Conservation (phyloP, 345 rosid species). For the Chamaenerion angustifolium region DNA sequence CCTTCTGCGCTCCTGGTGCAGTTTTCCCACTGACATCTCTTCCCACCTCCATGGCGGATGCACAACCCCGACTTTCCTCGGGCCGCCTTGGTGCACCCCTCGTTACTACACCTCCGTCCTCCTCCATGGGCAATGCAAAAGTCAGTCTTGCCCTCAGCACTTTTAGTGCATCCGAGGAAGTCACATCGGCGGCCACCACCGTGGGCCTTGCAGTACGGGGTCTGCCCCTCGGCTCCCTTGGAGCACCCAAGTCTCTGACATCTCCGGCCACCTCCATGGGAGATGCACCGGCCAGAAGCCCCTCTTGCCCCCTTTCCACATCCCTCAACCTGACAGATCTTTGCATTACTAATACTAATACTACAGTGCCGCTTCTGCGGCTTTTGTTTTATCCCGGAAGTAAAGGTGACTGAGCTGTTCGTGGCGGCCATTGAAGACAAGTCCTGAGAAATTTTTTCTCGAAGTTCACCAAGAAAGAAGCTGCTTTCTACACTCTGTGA, state of each 20-base stretch:
- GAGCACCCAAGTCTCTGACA: slow-evolving; percentile 85
- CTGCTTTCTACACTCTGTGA: slow-evolving; percentile 22
- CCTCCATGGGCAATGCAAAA: slow-evolving; percentile 99
- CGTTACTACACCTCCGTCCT: slow-evolving; percentile 78
- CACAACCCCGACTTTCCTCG: slow-evolving; percentile 95
- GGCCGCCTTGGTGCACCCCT: slow-evolving; percentile 80
- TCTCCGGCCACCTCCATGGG: slow-evolving; percentile 98
- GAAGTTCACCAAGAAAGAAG: slow-evolving; percentile 25
- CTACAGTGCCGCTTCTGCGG: slow-evolving; percentile 44
- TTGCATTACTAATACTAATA: slow-evolving; percentile 43
- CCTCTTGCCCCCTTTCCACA: slow-evolving; percentile 99
- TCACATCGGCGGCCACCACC: slow-evolving; percentile 99
- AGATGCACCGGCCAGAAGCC: slow-evolving; percentile 93
- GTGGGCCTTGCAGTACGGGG: slow-evolving; percentile 94
- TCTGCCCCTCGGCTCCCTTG: slow-evolving; percentile 99
- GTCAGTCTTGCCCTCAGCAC: slow-evolving; percentile 97
- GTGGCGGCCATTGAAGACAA: slow-evolving; percentile 51
- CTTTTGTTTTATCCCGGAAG: slow-evolving; percentile 66
- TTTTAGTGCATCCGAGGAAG: slow-evolving; percentile 88
- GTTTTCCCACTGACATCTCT: slow-evolving; percentile 77
- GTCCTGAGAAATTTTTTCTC: slow-evolving; percentile 23
- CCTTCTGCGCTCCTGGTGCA: slow-evolving; percentile 97
- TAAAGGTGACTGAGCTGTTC: slow-evolving; percentile 68
- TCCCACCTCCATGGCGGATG: slow-evolving; percentile 96
- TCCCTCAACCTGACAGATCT: slow-evolving; percentile 80